These are phyloP conservation scores for Ganoderma multipileum DNA, from an alignment of 1,284 basidiomycete species.

Conservation along the genomic window DNA sequence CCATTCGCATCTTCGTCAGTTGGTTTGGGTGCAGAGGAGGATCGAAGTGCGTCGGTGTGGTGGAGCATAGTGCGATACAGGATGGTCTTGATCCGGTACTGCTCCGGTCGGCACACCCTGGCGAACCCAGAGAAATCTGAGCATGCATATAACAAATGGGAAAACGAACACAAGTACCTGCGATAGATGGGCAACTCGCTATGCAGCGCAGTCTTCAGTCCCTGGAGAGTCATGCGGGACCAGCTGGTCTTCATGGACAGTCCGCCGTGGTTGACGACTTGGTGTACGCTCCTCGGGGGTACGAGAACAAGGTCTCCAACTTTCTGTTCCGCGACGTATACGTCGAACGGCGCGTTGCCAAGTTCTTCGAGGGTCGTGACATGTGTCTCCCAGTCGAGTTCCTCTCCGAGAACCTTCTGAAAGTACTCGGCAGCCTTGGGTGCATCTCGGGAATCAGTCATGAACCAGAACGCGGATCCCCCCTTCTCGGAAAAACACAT, in stretches of 20 bases:
- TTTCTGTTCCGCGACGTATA: conserved; percentile 74
- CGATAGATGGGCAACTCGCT: conserved; percentile 79
- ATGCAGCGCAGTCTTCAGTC: conserved; percentile 62
- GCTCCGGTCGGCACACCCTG: conserved; percentile 79
- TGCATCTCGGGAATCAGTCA: conserved; percentile 68
- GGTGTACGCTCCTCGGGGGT: conserved; percentile 77
- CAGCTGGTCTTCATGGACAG: conserved; percentile 81
- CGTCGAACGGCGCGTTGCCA: conserved; percentile 64
- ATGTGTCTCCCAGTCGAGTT: conserved; percentile 76
- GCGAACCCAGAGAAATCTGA: conserved; percentile 15
- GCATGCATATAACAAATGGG: conserved; percentile 3
- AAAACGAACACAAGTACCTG: conserved; percentile 69
- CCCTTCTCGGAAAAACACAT: conserved; percentile 77
- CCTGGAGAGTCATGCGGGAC: conserved; percentile 77
- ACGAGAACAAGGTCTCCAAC: conserved; percentile 81
- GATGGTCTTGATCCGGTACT: conserved; percentile 71
- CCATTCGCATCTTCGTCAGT: not conserved
- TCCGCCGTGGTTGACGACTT: conserved; percentile 79
- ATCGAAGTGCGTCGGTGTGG: conserved; percentile 42
- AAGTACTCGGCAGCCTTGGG: conserved; percentile 63
- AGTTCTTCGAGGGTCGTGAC: conserved; percentile 68
- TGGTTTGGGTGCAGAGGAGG: not conserved
- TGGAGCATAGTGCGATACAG: conserved; percentile 60
- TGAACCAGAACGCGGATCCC: conserved; percentile 83
- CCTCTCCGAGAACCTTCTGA: conserved; percentile 55